Evolutionary conservation across 2,329 filamentous ascomycete genomes (phyloP).

Genomic region (Thielaviopsis ethacetica): DNA sequence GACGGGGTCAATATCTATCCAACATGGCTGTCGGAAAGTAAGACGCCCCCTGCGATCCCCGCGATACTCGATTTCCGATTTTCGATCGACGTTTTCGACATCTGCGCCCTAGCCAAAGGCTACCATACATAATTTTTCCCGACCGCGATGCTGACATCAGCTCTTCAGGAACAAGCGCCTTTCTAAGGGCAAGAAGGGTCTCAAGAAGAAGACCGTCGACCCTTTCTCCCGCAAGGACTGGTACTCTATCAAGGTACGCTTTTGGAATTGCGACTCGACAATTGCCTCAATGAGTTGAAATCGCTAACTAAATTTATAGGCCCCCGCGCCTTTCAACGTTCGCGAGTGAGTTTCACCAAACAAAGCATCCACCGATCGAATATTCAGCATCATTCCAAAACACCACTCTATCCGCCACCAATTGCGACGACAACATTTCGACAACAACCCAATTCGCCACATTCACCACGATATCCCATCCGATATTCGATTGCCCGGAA

Average conservation of each 20-base stretch:
- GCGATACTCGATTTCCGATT: background rate
- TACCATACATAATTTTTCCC: background rate
- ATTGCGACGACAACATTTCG: background rate
- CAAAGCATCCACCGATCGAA: constrained; percentile 1
- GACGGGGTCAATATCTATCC: constrained; percentile 31
- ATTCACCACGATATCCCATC: background rate
- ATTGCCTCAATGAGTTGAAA: background rate
- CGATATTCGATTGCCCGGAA: background rate
- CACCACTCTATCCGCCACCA: background rate
- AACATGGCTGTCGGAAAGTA: constrained; percentile 47
- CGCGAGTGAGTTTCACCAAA: constrained; percentile 61
- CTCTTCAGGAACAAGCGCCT: constrained; percentile 88
- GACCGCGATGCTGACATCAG: constrained; percentile 14
- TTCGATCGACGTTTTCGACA: background rate
- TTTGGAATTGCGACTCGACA: background rate
- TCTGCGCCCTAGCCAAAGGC: background rate
- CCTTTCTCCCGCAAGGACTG: constrained; percentile 98
- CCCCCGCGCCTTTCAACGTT: constrained; percentile 86
- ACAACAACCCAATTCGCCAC: background rate
- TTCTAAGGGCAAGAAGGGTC: constrained; percentile 99
- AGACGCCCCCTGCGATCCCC: constrained; percentile 16
- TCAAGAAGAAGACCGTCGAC: constrained; percentile 98
- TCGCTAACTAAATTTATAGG: constrained; percentile 33
- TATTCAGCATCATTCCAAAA: background rate
- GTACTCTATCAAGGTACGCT: constrained; percentile 81